Percentiles rank a stretch among this genome's conserved stretches.
These are phyloP conservation scores for Suillus americanus DNA, from an alignment of 768 basidiomycete genomes.

Conservation along the genomic window DNA sequence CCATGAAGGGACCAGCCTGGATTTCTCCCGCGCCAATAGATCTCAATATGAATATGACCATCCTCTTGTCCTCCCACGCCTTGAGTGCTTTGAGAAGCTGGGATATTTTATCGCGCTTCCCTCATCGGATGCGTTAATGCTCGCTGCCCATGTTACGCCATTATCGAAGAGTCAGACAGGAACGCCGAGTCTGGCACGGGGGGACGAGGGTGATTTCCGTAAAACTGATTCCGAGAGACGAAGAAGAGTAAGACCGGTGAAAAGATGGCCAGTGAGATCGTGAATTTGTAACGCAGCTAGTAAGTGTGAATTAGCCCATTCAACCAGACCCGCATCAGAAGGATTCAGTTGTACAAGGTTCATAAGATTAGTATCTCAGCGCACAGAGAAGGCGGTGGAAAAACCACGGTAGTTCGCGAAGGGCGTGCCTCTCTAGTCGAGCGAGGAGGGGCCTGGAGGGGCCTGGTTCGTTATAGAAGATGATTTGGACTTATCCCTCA, in stretches of 20 bases:
- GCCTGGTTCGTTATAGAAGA: constrained; percentile 25
- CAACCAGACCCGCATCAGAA: constrained; percentile 56
- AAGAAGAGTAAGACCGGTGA: constrained; percentile 75
- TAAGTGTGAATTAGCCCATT: constrained; percentile 88
- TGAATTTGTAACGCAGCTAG: constrained; percentile 60
- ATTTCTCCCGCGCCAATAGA: constrained; percentile 45
- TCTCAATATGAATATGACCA: constrained; percentile 51
- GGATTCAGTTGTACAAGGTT: constrained; percentile 22
- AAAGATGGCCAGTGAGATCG: constrained; percentile 43
- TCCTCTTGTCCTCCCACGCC: constrained; percentile 77
- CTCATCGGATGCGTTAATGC: constrained; percentile 87
- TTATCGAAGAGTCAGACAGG: constrained; percentile 78
- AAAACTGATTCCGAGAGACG: constrained; percentile 84
- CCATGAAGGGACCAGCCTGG: constrained; percentile 15
- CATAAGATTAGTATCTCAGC: constrained; percentile 5
- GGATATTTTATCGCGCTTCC: constrained; percentile 77
- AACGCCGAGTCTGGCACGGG: constrained; percentile 81
- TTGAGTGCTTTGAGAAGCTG: constrained; percentile 78
- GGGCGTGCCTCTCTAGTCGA: constrained; percentile 65
- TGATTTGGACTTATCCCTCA: constrained; percentile 13
- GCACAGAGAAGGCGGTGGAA: constrained; percentile 10
- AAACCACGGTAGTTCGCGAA: constrained; percentile 20
- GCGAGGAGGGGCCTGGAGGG: constrained; percentile 65
- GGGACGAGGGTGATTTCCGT: constrained; percentile 60
- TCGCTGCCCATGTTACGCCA: constrained; percentile 87